Evolutionary conservation across 164 flowering plant species (phyloP), one percentile per base, ranked within the genome.

Genomic region (Kingdonia uniflora): DNA sequence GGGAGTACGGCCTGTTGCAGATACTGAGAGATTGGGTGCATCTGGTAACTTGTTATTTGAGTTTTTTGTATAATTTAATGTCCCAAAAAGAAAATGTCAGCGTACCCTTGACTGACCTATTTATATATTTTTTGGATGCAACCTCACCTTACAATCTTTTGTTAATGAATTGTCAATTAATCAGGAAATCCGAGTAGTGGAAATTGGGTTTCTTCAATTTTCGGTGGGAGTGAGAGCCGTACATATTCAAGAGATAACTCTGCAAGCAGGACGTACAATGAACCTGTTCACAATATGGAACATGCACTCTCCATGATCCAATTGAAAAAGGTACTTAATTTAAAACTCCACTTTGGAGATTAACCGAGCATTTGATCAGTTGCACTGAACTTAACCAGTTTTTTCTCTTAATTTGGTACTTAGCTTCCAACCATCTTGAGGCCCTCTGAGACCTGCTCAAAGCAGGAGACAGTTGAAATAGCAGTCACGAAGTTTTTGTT

Each of bases 341-440:
- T n/a, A 43, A 11, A 19, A 26, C 23, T 37, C 54, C 35, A 3
- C n/a, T 16, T 19, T 43, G 15, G 24, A 25, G 17, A 14, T 41
- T 16, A 41, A 10, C 17, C 11, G 44, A 14, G n/a, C 17, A 10
- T 41, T 14, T 41, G 17, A 41, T n/a, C 17, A 14, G 19, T 44
- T 19, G 11, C 19, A 44, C 1, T 44, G 20, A 5, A 8, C 19
- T 16, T 44, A 44, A 16, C 10, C 22, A 8, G 20, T 2, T 6
- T 17, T 57, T 26, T 54, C 14, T 47, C 26, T 44, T 46, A 19
- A 24, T 23, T 50, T 47, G 51, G 19, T 51, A 15, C 12, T n/a
- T 52, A 94, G 99, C 96, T 97, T 16, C 99, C 99, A 48, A 47
- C 85, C 35, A 60, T 80, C 40, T 70, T 94, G 81, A 84, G 78